phyloP scores from a whole-genome alignment of 257 asterid species.

The Petunia secreta region DNA sequence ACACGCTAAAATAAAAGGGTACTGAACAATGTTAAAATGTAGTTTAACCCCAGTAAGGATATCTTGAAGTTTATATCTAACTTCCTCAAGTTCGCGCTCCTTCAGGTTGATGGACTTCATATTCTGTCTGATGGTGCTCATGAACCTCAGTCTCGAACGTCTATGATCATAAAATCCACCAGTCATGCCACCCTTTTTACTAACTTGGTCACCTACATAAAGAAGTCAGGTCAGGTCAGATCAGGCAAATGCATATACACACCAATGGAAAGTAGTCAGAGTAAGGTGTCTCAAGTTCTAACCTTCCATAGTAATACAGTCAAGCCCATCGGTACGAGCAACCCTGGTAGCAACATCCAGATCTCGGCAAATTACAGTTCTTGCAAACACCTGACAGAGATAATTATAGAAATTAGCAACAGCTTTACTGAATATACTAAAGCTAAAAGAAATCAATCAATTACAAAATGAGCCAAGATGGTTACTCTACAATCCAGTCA shows the following conservation, averaged over 20 bases:
- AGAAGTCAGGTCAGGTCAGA: constrained; percentile 30
- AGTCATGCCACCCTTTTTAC: constrained; percentile 99
- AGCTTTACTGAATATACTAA: not conserved
- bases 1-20: constrained; percentile 13
- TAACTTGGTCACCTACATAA: constrained; percentile 92
- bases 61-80: constrained; percentile 75
- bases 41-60: constrained; percentile 58
- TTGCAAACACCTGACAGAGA: constrained; percentile 73
- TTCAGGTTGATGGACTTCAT: constrained; percentile 51
- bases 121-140: constrained; percentile 73
- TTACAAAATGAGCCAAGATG: not conserved
- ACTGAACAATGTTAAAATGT: constrained; percentile 30
- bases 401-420: constrained; percentile 17
- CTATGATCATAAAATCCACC: constrained; percentile 95
- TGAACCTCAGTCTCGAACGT: constrained; percentile 83
- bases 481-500: constrained; percentile 6
- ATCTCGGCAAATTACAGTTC: constrained; percentile 93
- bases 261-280: constrained; percentile 24
- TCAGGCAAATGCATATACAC: constrained; percentile 29
- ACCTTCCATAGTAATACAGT: constrained; percentile 98
- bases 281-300: constrained; percentile 31
- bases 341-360: constrained; percentile 94
- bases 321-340: constrained; percentile 86
- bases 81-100: constrained; percentile 61
- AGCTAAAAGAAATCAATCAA: not conserved